Evolutionary conservation across 2,329 filamentous ascomycete species (phyloP), one percentile per base, ranked within the genome.

Genomic region (Fusarium pseudonygamai): DNA sequence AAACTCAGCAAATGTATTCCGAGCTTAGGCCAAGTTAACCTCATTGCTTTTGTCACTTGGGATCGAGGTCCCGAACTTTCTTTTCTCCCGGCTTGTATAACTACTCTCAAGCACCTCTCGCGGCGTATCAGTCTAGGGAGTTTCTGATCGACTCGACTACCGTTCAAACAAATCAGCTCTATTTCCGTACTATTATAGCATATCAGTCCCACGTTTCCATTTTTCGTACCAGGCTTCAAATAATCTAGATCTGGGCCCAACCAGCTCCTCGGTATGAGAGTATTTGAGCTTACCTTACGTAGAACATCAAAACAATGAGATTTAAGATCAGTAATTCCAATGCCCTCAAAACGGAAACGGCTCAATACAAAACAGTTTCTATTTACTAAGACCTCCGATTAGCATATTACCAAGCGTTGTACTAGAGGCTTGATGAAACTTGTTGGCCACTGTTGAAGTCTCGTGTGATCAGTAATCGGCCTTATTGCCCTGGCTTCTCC

Each of bases 321-420:
- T 8, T 22, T 1, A 18, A 40, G 64, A 63, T 56, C 56, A 68
- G 64, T 68, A 68, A 68, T 68, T 56, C 26, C 14, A 40, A 50
- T 62, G 47, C 22, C 8, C 20, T 30, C 7, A 18, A 8, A 13
- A 45, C 6, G 34, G 32, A 39, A 36, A 10, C 14, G 20, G 22
- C n/a, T 20, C 34, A 26, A 30, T 36, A 26, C 11, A 32, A 24
- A 24, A 6, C 22, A 12, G 24, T 24, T 55, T 32, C 12, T 14
- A 37, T 28, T 68, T 55, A 68, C 20, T 50, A 68, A 68, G 6
- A 40, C 20, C 28, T 26, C 64, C 65, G 64, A 14, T 45, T 7
- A 26, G 13, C n/a, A 20, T 39, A 30, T 67, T 61, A 67, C 36
- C 39, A 47, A 53, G 22, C 34, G 32, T 4, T 36, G 24, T n/a